These are phyloP conservation scores for Dendrothele bispora DNA, from an alignment of 768 basidiomycete genomes.

Conservation along the genomic window DNA sequence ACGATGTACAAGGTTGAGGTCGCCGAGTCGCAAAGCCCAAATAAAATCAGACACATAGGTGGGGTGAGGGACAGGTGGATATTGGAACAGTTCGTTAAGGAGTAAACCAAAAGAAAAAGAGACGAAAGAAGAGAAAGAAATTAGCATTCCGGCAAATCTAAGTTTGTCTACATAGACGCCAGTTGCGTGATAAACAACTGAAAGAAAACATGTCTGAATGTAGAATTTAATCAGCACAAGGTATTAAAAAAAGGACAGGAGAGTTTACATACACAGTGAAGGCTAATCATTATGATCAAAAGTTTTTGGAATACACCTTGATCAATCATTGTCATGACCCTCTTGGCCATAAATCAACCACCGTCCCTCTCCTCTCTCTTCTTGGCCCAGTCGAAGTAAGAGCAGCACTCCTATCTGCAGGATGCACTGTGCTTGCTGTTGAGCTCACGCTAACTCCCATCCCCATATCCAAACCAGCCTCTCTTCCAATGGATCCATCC, in stretches of 20 bases:
- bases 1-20: constrained; percentile 1
- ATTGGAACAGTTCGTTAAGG: background rate
- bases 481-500: constrained; percentile 42
- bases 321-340: too few relatives aligned
- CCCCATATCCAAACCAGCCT: too few relatives aligned
- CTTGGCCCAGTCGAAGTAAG: constrained; percentile 29
- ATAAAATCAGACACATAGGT: background rate
- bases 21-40: constrained; percentile 9
- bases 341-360: constrained; percentile 40
- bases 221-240: background rate
- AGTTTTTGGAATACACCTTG: too few relatives aligned
- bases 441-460: too few relatives aligned
- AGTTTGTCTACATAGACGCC: too few relatives aligned
- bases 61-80: background rate
- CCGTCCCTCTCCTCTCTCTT: constrained; percentile 46
- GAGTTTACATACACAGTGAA: background rate
- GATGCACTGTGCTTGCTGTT: constrained; percentile 27
- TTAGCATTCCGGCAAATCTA: background rate
- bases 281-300: background rate
- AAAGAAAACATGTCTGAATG: too few relatives aligned
- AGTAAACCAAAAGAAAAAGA: background rate
- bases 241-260: background rate
- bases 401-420: constrained; percentile 42
- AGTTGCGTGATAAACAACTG: background rate
- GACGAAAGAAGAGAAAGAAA: background rate